A percentile compares a stretch with the other conserved stretches of the same genome.
Evolutionary conservation across 192 early-diverging fungal species (phyloP).

Genomic region (Coemansia sp.): DNA sequence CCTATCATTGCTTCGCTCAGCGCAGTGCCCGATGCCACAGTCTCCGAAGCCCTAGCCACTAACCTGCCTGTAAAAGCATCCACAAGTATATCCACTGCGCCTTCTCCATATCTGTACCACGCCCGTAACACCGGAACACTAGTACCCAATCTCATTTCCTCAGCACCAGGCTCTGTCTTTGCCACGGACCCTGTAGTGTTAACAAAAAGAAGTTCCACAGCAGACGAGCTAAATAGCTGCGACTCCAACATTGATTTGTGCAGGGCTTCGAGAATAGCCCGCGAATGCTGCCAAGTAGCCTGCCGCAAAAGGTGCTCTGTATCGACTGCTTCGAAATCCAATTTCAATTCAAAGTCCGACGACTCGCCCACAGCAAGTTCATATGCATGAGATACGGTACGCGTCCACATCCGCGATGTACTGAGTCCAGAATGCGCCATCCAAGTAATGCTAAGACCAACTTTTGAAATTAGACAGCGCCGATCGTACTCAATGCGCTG

Average conservation of each 20-base stretch:
- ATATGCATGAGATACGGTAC: constrained; percentile 30
- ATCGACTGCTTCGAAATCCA: constrained; percentile 31
- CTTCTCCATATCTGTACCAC: constrained; percentile 46
- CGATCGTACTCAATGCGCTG: constrained; percentile 38
- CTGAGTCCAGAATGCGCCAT: constrained; percentile 33
- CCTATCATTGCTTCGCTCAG: constrained; percentile 40
- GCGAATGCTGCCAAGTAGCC: constrained; percentile 41
- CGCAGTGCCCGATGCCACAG: constrained; percentile 17
- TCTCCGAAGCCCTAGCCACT: constrained; percentile 42
- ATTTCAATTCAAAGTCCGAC: constrained; percentile 12
- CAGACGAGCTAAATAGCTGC: constrained; percentile 21
- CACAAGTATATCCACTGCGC: constrained; percentile 46
- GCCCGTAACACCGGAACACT: constrained; percentile 38
- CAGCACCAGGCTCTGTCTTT: constrained; percentile 10
- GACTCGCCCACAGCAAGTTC: constrained; percentile 3
- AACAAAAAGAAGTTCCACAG: constrained; percentile 35
- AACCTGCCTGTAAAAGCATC: constrained; percentile 39
- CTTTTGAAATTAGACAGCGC: constrained; percentile 43
- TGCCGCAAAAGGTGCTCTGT: constrained; percentile 37
- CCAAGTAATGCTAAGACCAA: constrained; percentile 37
- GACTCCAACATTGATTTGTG: constrained; percentile 19
- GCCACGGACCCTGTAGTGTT: constrained; percentile 20
- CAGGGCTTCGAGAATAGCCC: constrained; percentile 30
- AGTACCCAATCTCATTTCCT: constrained; percentile 12
- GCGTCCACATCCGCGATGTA: constrained; percentile 26